Evolutionary conservation across 2,329 filamentous ascomycete genomes (phyloP).

Genomic region (Aspergillus spinulosporus): DNA sequence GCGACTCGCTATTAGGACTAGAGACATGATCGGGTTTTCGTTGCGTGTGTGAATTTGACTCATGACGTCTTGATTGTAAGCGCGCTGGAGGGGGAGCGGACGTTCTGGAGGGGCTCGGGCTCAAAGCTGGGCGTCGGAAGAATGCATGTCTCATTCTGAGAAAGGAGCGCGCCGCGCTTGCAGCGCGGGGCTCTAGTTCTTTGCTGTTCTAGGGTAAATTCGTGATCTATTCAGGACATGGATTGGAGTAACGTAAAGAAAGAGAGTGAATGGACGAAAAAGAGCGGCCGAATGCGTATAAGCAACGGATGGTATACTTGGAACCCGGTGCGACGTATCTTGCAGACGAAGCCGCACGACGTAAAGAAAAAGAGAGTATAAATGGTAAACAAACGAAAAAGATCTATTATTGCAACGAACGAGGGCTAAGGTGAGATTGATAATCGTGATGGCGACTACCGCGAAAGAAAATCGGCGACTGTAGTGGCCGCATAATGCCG

Average conservation of each 20-base stretch:
- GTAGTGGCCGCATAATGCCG: constrained; percentile 1
- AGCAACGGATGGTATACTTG: neutral
- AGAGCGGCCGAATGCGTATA: neutral
- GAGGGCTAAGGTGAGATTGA: constrained; percentile 1
- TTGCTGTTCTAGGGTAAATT: neutral
- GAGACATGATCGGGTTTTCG: constrained; percentile 10
- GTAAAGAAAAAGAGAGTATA: no score
- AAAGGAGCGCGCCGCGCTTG: neutral
- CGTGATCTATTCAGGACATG: neutral
- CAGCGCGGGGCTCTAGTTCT: neutral
- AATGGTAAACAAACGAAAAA: neutral
- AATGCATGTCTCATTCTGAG: constrained; percentile 19
- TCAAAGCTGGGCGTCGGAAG: constrained; percentile 17
- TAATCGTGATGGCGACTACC: constrained; percentile 8
- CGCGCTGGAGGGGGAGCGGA: constrained; percentile 5
- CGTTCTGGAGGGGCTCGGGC: constrained; percentile 5
- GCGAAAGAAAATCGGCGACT: constrained; percentile 1
- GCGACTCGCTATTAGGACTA: constrained; percentile 5
- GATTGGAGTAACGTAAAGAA: neutral
- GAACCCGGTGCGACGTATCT: no score
- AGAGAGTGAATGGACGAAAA: neutral
- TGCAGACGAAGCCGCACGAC: no score
- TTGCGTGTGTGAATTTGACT: constrained; percentile 16
- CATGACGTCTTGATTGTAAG: constrained; percentile 17
- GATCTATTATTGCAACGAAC: neutral